Percentiles rank a stretch among this genome's conserved stretches.
Evolutionary conservation across 2,329 filamentous ascomycete genomes (phyloP).

Genomic region (Aspergillus thermomutatus): DNA sequence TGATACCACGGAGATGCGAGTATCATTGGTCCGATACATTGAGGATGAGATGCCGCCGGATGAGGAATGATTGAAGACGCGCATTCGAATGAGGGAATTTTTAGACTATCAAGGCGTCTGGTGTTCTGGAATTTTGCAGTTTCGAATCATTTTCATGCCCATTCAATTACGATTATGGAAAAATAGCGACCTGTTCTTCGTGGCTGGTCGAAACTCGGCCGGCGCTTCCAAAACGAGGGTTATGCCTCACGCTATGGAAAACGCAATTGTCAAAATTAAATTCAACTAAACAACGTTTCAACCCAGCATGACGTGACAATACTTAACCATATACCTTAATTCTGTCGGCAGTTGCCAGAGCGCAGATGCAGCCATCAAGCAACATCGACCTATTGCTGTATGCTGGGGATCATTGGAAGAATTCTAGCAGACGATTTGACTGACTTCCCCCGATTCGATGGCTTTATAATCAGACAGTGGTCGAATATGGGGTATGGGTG

Average conservation of each 20-base stretch:
- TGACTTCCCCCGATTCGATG: slow-evolving; percentile 55
- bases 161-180: not conserved
- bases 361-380: too few species aligned
- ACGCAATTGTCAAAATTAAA: not conserved
- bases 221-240: not conserved
- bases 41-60: slow-evolving; percentile 97
- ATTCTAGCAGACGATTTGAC: slow-evolving; percentile 30
- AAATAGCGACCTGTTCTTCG: not conserved
- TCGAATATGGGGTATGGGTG: slow-evolving; percentile 54
- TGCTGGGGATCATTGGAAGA: slow-evolving; percentile 22
- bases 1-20: slow-evolving; percentile 95
- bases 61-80: slow-evolving; percentile 67
- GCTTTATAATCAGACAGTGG: slow-evolving; percentile 65
- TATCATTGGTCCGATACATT: slow-evolving; percentile 88
- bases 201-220: not conserved
- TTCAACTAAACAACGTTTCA: not conserved
- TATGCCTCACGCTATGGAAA: not conserved
- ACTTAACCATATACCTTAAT: not conserved
- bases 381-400: too few species aligned
- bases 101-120: slow-evolving; percentile 17
- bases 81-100: slow-evolving; percentile 1
- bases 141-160: not conserved
- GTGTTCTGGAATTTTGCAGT: slow-evolving; percentile 19
- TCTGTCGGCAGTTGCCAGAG: not conserved
- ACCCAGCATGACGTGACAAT: not conserved